Percentiles rank a stretch among this genome's conserved stretches.
phyloP scores from a whole-genome alignment of 192 early-diverging fungal species.

The Coemansia sp. region DNA sequence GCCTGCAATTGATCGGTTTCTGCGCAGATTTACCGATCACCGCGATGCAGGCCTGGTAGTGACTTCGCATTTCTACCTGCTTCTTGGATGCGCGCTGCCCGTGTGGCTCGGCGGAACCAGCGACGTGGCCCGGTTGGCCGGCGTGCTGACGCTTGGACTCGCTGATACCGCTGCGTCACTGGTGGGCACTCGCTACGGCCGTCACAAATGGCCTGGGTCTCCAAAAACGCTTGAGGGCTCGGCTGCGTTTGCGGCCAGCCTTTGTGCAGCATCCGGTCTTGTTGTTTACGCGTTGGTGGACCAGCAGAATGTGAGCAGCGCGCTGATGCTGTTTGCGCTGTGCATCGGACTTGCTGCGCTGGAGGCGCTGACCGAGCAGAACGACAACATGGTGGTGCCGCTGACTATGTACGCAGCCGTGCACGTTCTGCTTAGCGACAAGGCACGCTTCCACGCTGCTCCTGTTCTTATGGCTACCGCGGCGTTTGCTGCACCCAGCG shows the following conservation, averaged over 20 bases:
- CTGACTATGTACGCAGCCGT: conserved; percentile 63
- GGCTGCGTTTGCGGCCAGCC: conserved; percentile 68
- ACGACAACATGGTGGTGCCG: conserved; percentile 93
- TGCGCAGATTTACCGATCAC: conserved; percentile 80
- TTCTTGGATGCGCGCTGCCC: conserved; percentile 86
- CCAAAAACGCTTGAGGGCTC: conserved; percentile 89
- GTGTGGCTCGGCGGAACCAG: conserved; percentile 77
- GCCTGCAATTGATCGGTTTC: conserved; percentile 64
- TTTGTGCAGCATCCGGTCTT: conserved; percentile 40
- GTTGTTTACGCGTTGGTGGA: conserved; percentile 14
- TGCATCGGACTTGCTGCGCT: conserved; percentile 60
- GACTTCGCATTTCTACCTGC: conserved; percentile 84
- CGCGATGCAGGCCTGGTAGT: conserved; percentile 83
- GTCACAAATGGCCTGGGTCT: conserved; percentile 70
- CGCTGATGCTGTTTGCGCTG: conserved; percentile 27
- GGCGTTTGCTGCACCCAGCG: conserved; percentile 1
- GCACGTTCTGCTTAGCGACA: conserved; percentile 5
- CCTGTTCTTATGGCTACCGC: not conserved
- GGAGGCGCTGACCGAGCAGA: conserved; percentile 88
- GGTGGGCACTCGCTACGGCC: conserved; percentile 74
- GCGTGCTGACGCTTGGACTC: conserved; percentile 85
- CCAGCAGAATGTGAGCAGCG: conserved; percentile 25
- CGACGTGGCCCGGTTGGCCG: conserved; percentile 60
- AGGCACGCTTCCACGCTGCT: not conserved
- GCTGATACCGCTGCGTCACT: conserved; percentile 90